phyloP scores from a whole-genome alignment of 2,329 filamentous ascomycete genomes.

The Arthrobotrys iridis region DNA sequence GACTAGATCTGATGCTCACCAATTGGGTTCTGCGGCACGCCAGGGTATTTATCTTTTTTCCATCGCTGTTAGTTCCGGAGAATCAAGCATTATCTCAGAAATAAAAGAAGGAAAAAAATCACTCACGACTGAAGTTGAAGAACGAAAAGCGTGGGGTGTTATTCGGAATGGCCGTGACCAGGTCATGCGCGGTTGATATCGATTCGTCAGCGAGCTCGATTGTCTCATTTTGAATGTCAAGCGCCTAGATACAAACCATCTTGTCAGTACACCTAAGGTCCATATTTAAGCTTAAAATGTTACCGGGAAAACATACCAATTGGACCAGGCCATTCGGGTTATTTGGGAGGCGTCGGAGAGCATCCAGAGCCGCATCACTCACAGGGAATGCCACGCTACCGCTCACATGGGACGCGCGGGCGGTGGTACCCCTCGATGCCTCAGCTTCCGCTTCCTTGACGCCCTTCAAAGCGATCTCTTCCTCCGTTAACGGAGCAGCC shows the following conservation, averaged over 20 bases:
- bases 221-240: constrained; percentile 75
- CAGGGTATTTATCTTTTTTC: constrained; percentile 67
- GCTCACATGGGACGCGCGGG: constrained; percentile 66
- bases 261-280: not conserved
- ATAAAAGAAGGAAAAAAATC: not conserved
- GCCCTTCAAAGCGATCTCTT: constrained; percentile 76
- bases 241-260: constrained; percentile 70
- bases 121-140: constrained; percentile 69
- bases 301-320: constrained; percentile 67
- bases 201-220: constrained; percentile 71
- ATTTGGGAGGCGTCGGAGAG: constrained; percentile 70
- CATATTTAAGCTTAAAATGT: not conserved
- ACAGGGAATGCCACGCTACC: constrained; percentile 69
- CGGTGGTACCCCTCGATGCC: constrained; percentile 74
- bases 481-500: constrained; percentile 77
- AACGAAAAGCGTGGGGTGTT: constrained; percentile 81
- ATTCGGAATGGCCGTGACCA: constrained; percentile 71
- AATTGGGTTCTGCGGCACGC: constrained; percentile 68
- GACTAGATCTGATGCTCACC: constrained; percentile 42
- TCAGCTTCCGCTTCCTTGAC: constrained; percentile 80
- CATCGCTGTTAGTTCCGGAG: not conserved
- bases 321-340: constrained; percentile 70
- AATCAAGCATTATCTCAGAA: constrained; percentile 1
- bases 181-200: constrained; percentile 68
- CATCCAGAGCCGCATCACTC: constrained; percentile 71